Base-by-base conservation (phyloP, 768 basidiomycete species). In the Tulasnella sp. region DNA sequence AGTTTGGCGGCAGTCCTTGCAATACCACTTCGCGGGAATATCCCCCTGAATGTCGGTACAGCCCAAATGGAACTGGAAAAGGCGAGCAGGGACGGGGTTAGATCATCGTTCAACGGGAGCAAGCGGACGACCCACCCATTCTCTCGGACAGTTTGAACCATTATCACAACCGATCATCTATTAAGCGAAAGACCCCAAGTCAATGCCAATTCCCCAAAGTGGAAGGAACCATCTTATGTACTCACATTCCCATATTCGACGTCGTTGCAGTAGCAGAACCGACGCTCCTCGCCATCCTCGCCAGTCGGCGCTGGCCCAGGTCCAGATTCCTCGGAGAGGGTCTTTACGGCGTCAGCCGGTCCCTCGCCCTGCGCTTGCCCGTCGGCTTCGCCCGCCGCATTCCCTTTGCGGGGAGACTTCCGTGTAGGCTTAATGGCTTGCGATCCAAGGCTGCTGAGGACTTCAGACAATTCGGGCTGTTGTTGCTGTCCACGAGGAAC, bases 101-200 rank as follows among this genome's bases (percentile, higher is more conserved):
- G 28, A 18, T 14, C 14, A 31, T 75, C 42, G 20, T 40, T 54
- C 46, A 41, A 42, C 2, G 44, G 34, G 24, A 22, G 16, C 20
- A 42, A 31, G 72, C 40, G 20, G 31, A 18, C 74, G 4, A 79
- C 78, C 20, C 28, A 80, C 79, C 79, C 79, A 80, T 80, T 80
- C 79, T 34, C 72, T 34, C 24, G 79, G 72, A 34, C 79, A 80
- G 48, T 80, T 80, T 14, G 79, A 72, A 11, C 79, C 79, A 12
- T 75, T 75, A 46, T 80, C 79, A 28, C 79, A 80, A 14, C 72
- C 69, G 31, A 80, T 80, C 79, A 80, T 80, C 79, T 80, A 41
- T 75, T 11, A 3, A 12, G 34, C 64, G n/a, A n/a, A 42, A 46
- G 41, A 31, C 9, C 1, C 18, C 7, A 5, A 4, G 40, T 76